Conservation (phyloP, 495 filamentous ascomycete species). For the Lichenothelia convexa region DNA sequence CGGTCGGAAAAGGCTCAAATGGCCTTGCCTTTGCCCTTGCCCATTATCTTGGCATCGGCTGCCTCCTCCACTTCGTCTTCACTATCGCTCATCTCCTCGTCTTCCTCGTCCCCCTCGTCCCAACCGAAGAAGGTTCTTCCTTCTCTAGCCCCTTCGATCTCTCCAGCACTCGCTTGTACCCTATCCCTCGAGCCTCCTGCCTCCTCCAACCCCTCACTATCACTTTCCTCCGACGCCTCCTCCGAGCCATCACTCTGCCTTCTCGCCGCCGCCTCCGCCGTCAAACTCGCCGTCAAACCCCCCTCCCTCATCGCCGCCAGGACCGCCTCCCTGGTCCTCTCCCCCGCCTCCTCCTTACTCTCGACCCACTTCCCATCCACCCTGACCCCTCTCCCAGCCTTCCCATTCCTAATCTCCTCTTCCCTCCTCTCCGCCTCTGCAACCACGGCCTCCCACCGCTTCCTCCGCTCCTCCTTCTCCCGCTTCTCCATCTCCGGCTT, state of each 20-base stretch:
- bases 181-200: constrained; percentile 10
- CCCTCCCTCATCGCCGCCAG: constrained; percentile 52
- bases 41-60: constrained; percentile 9
- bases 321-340: constrained; percentile 72
- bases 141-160: constrained; percentile 20
- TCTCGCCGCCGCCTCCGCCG: constrained; percentile 1
- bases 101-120: constrained; percentile 85
- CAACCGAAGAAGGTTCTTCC: constrained; percentile 56
- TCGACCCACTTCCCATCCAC: constrained; percentile 83
- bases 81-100: constrained; percentile 73
- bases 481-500: constrained; percentile 93
- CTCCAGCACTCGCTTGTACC: constrained; percentile 16
- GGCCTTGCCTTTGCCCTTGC: constrained; percentile 16
- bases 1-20: no score
- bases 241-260: constrained; percentile 12
- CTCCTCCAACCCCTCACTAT: constrained; percentile 21
- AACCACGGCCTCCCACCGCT: constrained; percentile 70
- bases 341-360: constrained; percentile 67
- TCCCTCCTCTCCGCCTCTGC: constrained; percentile 63
- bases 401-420: constrained; percentile 54
- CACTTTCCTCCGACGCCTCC: constrained; percentile 32
- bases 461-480: constrained; percentile 66
- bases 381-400: constrained; percentile 30
- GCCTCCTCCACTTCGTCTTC: constrained; percentile 38
- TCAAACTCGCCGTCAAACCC: constrained; percentile 30